These are phyloP conservation scores for Oropetium thomaeum DNA, from an alignment of 176 grass and related monocot species.

Conservation along the genomic window DNA sequence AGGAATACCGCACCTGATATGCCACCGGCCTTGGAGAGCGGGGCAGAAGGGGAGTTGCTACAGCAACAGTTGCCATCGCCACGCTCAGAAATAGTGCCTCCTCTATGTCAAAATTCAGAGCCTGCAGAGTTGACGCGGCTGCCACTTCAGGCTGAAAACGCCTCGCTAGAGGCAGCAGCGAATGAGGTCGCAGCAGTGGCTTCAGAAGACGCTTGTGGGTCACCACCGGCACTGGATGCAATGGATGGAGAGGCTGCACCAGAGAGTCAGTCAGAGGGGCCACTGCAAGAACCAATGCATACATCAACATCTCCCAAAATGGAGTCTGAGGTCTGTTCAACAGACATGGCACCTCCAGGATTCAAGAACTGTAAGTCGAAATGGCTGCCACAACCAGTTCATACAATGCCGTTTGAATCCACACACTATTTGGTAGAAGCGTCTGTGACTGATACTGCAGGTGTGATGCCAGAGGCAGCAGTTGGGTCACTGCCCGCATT, in stretches of 20 bases:
- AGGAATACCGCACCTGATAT: background rate
- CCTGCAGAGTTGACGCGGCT: background rate
- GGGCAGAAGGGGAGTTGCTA: background rate
- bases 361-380: conserved; percentile 36
- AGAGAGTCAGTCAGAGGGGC: background rate
- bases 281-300: background rate
- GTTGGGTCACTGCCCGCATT: background rate
- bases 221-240: background rate
- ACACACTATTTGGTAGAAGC: conserved; percentile 7
- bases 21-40: background rate
- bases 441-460: background rate
- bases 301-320: background rate
- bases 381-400: conserved; percentile 15
- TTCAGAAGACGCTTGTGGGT: background rate
- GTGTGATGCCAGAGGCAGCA: background rate
- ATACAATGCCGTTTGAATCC: background rate
- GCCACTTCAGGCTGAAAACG: background rate
- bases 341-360: conserved; percentile 38
- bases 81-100: background rate
- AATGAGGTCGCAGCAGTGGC: background rate
- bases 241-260: background rate
- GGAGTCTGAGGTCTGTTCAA: conserved; percentile 16
- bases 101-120: conserved; percentile 17
- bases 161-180: background rate
- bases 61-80: conserved; percentile 12